These are phyloP conservation scores for Ricinus communis DNA, from an alignment of 345 rosid genomes.

Conservation along the genomic window DNA sequence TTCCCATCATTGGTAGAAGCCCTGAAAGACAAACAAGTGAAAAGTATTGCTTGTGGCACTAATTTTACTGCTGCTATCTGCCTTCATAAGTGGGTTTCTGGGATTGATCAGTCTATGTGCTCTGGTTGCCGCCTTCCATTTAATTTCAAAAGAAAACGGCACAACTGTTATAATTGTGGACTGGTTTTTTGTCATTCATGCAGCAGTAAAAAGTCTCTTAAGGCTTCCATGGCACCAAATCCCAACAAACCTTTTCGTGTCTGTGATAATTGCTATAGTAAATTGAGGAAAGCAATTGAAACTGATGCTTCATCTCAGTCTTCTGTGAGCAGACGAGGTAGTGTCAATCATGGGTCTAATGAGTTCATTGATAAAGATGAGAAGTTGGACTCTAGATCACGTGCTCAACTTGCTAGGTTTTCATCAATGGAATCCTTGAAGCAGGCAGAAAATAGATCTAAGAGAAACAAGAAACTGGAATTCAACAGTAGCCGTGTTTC, in stretches of 20 bases:
- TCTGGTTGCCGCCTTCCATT: conserved; percentile 95
- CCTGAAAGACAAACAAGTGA: conserved; percentile 94
- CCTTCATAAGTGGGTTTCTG: conserved; percentile 95
- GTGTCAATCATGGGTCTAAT: conserved; percentile 55
- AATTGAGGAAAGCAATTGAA: conserved; percentile 72
- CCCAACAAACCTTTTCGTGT: conserved; percentile 90
- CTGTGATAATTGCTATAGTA: conserved; percentile 83
- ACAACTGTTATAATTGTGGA: conserved; percentile 84
- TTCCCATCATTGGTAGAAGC: conserved; percentile 79
- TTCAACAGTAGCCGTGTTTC: conserved; percentile 96
- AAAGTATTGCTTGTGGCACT: conserved; percentile 87
- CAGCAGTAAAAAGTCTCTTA: conserved; percentile 81
- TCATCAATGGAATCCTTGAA: conserved; percentile 82
- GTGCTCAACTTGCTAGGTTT: conserved; percentile 76
- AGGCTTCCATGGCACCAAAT: conserved; percentile 98
- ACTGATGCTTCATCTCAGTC: conserved; percentile 66
- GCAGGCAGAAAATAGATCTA: conserved; percentile 66
- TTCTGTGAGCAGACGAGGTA: conserved; percentile 73
- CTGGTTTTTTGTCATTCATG: conserved; percentile 93
- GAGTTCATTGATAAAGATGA: conserved; percentile 70
- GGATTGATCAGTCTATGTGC: conserved; percentile 95
- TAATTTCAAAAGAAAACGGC: conserved; percentile 83
- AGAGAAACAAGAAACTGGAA: conserved; percentile 86
- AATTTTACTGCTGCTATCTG: conserved; percentile 95
- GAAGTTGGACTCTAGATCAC: conserved; percentile 76